Percentiles rank a stretch among this genome's conserved stretches.
phyloP scores from a whole-genome alignment of 495 filamentous ascomycete genomes.

The Mycothermus thermophilus region DNA sequence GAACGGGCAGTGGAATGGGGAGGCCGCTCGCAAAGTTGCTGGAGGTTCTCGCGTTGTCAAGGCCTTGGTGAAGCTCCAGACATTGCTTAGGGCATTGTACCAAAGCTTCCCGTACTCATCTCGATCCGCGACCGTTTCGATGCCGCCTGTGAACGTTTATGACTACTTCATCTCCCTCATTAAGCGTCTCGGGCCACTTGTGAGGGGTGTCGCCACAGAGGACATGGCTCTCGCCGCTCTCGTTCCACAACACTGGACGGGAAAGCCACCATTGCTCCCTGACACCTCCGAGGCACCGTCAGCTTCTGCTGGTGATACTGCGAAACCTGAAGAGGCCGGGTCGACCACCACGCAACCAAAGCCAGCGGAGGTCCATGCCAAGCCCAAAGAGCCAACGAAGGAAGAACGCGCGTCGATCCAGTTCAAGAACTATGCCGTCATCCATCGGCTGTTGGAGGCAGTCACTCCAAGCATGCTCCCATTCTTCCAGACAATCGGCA shows the following conservation, averaged over 20 bases:
- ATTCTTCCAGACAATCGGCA: conserved; percentile 69
- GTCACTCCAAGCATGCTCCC: conserved; percentile 56
- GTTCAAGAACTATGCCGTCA: conserved; percentile 65
- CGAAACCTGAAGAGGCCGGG: neutral
- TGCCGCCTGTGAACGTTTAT: conserved; percentile 63
- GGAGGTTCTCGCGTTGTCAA: conserved; percentile 64
- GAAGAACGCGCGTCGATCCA: conserved; percentile 26
- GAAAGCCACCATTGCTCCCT: conserved; percentile 9
- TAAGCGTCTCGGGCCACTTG: conserved; percentile 56
- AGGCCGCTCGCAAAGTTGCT: conserved; percentile 24
- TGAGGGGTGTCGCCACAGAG: conserved; percentile 70
- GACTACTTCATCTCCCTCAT: conserved; percentile 63
- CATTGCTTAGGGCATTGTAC: conserved; percentile 55
- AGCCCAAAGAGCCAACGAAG: conserved; percentile 17
- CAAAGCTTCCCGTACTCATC: conserved; percentile 57
- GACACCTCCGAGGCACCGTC: neutral
- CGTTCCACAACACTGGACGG: conserved; percentile 32
- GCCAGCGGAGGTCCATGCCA: conserved; percentile 12
- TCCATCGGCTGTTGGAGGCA: conserved; percentile 63
- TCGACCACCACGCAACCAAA: conserved; percentile 21
- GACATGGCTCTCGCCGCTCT: conserved; percentile 49
- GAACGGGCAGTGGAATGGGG: conserved; percentile 18
- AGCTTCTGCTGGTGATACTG: conserved; percentile 1
- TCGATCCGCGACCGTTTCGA: conserved; percentile 21
- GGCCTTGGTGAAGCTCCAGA: conserved; percentile 59